A percentile compares a stretch with the other conserved stretches of the same genome.
Conservation (phyloP, 441 rosid species). For the Erodium moschatum region DNA sequence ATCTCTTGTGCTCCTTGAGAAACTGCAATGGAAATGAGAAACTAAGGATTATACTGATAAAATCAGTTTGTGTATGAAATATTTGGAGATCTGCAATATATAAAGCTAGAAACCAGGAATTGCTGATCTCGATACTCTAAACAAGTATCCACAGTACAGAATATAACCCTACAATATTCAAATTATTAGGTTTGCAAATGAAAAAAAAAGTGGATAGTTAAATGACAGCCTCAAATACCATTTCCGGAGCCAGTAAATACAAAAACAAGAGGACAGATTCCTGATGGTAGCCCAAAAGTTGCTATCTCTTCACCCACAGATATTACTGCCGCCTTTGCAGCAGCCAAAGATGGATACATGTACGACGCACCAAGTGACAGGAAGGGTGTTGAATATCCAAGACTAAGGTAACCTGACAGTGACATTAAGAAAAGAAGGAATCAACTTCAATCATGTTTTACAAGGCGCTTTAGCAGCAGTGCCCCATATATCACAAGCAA, state of each 20-base stretch:
- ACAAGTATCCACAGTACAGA: background rate
- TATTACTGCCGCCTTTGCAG: slow-evolving; percentile 83
- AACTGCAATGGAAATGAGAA: slow-evolving; percentile 30
- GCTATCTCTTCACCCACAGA: slow-evolving; percentile 88
- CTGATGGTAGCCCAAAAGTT: slow-evolving; percentile 62
- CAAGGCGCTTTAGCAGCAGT: slow-evolving; percentile 2
- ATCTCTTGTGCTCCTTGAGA: slow-evolving; percentile 87
- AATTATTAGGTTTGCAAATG: background rate
- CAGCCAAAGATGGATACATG: slow-evolving; percentile 79
- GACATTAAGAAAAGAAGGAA: background rate
- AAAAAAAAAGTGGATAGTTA: slow-evolving; percentile 4
- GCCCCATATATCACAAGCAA: background rate
- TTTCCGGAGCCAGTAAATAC: slow-evolving; percentile 81
- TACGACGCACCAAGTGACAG: slow-evolving; percentile 75
- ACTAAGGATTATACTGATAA: background rate
- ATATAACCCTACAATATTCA: background rate
- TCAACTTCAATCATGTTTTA: background rate
- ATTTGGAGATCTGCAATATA: background rate
- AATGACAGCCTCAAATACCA: slow-evolving; percentile 33
- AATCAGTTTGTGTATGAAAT: background rate
- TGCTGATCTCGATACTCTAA: background rate
- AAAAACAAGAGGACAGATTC: slow-evolving; percentile 82
- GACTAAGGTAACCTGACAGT: slow-evolving; percentile 62
- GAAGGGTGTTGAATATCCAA: slow-evolving; percentile 84
- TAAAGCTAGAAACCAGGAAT: slow-evolving; percentile 8